These are phyloP conservation scores for Sicyos edulis DNA, from an alignment of 306 rosid species.

Conservation along the genomic window DNA sequence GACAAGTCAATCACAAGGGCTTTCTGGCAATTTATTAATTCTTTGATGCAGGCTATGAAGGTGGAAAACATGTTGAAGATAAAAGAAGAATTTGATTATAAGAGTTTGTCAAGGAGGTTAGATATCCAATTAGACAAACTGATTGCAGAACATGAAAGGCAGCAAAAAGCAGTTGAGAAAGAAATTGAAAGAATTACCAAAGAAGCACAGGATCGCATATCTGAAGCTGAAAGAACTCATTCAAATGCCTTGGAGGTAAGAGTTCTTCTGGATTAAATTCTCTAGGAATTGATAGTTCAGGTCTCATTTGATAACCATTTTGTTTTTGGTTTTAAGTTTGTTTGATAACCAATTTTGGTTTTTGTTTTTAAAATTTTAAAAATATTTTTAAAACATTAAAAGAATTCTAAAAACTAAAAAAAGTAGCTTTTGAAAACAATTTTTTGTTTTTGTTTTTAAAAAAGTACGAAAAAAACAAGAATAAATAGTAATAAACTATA, in stretches of 20 bases:
- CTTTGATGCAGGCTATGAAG: slow-evolving; percentile 74
- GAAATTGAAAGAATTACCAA: slow-evolving; percentile 66
- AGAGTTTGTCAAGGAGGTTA: slow-evolving; percentile 82
- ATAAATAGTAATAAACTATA: too few relatives aligned
- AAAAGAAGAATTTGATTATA: slow-evolving; percentile 96
- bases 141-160: slow-evolving; percentile 93
- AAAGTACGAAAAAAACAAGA: too few relatives aligned
- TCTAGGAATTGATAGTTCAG: neutral
- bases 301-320: too few relatives aligned
- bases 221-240: slow-evolving; percentile 73
- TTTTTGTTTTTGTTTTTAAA: too few relatives aligned
- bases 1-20: too few relatives aligned
- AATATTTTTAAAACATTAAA: too few relatives aligned
- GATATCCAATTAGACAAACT: slow-evolving; percentile 89
- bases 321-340: too few relatives aligned
- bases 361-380: too few relatives aligned
- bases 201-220: slow-evolving; percentile 58
- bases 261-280: slow-evolving; percentile 16
- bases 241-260: slow-evolving; percentile 72
- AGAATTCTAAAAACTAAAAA: too few relatives aligned
- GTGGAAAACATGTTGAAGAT: slow-evolving; percentile 95
- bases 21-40: too few relatives aligned
- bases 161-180: slow-evolving; percentile 82
- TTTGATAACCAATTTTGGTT: too few relatives aligned
- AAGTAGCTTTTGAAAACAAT: too few relatives aligned